Evolutionary conservation across 371 early-diverging fungal species (phyloP).

Genomic region (Apophysomyces sp.): DNA sequence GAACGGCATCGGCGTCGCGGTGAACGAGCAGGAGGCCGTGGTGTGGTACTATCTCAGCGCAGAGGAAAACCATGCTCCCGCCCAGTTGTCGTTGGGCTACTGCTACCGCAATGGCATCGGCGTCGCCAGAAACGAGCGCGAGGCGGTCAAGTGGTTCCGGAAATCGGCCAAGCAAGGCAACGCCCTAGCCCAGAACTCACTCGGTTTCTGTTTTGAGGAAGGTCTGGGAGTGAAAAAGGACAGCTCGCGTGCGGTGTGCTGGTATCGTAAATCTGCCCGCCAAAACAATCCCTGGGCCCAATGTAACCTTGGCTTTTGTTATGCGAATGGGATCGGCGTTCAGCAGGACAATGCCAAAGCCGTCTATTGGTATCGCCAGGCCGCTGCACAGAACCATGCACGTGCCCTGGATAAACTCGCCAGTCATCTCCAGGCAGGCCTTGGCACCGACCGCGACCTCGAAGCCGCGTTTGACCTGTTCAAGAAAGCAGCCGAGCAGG

Average conservation of each 20-base stretch:
- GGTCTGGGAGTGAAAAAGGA: constrained; percentile 69
- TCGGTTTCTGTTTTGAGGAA: constrained; percentile 81
- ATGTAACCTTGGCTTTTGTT: constrained; percentile 80
- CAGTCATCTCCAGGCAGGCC: constrained; percentile 73
- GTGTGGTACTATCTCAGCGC: constrained; percentile 68
- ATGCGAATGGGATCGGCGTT: constrained; percentile 77
- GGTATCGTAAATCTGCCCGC: constrained; percentile 74
- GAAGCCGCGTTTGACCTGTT: constrained; percentile 57
- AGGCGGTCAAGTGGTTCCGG: constrained; percentile 71
- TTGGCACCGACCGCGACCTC: constrained; percentile 59
- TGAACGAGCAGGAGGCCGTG: constrained; percentile 65
- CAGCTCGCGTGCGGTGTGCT: constrained; percentile 65
- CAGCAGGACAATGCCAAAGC: constrained; percentile 56
- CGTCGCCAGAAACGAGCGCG: constrained; percentile 60
- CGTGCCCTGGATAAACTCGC: constrained; percentile 83
- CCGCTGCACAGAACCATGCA: constrained; percentile 66
- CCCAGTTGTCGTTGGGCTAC: constrained; percentile 81
- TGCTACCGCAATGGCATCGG: constrained; percentile 79
- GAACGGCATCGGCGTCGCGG: constrained; percentile 81
- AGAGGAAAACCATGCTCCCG: constrained; percentile 63
- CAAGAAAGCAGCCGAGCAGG: constrained; percentile 61
- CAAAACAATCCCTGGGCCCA: constrained; percentile 83
- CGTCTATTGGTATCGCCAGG: constrained; percentile 64
- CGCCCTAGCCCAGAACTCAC: constrained; percentile 77
- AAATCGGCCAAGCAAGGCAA: constrained; percentile 72